Evolutionary conservation across 768 basidiomycete species (phyloP).

Genomic region (Pholiota microspora): DNA sequence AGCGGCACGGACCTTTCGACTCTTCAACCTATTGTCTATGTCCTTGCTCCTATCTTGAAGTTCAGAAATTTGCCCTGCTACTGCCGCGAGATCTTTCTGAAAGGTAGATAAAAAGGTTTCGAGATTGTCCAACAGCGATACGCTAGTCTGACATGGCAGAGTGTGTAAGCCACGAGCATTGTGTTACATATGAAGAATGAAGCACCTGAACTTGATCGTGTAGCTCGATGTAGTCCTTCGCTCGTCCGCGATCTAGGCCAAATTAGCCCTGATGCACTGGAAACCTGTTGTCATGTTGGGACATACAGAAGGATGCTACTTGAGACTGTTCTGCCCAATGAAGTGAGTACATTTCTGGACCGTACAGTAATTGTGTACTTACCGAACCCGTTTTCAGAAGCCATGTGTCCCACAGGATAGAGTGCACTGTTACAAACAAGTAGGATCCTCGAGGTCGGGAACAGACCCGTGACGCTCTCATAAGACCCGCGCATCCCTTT

Average conservation of each 20-base stretch:
- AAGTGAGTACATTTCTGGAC: background rate
- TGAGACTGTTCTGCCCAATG: slow-evolving; percentile 18
- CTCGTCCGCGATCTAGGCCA: slow-evolving; percentile 34
- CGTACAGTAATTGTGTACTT: background rate
- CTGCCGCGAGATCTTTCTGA: slow-evolving; percentile 89
- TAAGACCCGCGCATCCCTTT: slow-evolving; percentile 4
- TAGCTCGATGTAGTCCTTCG: slow-evolving; percentile 77
- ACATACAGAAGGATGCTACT: slow-evolving; percentile 34
- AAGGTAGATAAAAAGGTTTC: slow-evolving; percentile 93
- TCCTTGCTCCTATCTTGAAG: slow-evolving; percentile 88
- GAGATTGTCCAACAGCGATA: slow-evolving; percentile 80
- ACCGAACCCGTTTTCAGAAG: slow-evolving; percentile 14
- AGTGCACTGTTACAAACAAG: no score
- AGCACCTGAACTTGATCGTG: slow-evolving; percentile 86
- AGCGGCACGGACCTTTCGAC: slow-evolving; percentile 65
- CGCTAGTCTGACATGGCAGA: slow-evolving; percentile 63
- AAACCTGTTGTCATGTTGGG: background rate
- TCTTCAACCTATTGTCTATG: slow-evolving; percentile 84
- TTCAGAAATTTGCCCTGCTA: slow-evolving; percentile 95
- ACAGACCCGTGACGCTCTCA: background rate
- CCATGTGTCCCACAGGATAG: slow-evolving; percentile 7
- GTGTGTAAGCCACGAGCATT: background rate
- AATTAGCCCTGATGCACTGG: background rate
- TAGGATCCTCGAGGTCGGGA: no score
- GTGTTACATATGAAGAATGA: background rate